These are phyloP conservation scores for Hibiscus mutabilis DNA, from an alignment of 345 rosid genomes.

Conservation along the genomic window DNA sequence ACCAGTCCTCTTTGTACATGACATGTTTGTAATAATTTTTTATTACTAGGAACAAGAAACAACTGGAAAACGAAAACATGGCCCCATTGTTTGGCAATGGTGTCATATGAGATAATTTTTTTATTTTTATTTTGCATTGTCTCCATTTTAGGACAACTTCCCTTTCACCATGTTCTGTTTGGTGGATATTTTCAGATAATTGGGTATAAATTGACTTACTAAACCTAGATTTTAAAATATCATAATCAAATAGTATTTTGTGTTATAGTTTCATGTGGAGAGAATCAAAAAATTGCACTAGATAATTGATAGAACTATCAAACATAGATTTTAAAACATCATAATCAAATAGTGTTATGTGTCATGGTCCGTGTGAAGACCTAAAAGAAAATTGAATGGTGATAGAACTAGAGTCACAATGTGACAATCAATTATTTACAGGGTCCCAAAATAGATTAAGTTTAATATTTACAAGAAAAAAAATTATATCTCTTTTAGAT, in stretches of 20 bases:
- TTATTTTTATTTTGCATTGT: too few relatives aligned
- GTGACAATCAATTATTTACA: too few relatives aligned
- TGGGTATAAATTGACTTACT: neutral
- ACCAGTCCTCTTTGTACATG: slow-evolving; percentile 8
- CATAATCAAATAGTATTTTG: neutral
- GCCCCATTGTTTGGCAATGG: slow-evolving; percentile 14
- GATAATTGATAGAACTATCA: too few relatives aligned
- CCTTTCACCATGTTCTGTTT: neutral
- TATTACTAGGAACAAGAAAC: neutral
- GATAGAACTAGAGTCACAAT: too few relatives aligned
- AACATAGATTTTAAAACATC: slow-evolving; percentile 1
- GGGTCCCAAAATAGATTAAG: too few relatives aligned
- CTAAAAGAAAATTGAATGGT: too few relatives aligned
- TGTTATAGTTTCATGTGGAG: too few relatives aligned
- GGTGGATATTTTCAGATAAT: neutral
- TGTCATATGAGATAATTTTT: slow-evolving; percentile 9
- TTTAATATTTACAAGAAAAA: too few relatives aligned
- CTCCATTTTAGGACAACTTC: slow-evolving; percentile 5
- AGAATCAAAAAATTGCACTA: too few relatives aligned
- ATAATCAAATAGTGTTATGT: neutral
- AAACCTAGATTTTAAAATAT: neutral
- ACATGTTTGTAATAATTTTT: neutral
- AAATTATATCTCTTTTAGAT: too few relatives aligned
- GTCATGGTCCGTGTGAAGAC: neutral
- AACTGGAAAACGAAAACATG: neutral